phyloP scores from a whole-genome alignment of 1,139 yeast species.

The Taphrina populina region DNA sequence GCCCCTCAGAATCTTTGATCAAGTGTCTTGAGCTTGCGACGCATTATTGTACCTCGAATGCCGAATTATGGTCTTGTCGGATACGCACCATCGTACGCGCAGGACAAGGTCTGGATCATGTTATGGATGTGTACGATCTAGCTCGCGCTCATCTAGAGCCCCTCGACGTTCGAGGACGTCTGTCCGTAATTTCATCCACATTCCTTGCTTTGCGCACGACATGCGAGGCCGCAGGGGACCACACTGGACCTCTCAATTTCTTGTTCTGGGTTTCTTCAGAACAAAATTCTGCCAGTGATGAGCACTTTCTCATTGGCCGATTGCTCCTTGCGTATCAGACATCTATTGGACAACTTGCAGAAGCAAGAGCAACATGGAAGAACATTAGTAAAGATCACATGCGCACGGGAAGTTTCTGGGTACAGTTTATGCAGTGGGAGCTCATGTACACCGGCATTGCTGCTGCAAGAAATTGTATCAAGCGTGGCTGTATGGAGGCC shows the following conservation, averaged over 20 bases:
- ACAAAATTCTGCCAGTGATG: not conserved
- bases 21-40: not conserved
- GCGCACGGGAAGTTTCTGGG: conserved; percentile 53
- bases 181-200: not conserved
- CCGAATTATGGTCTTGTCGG: not conserved
- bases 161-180: not conserved
- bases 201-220: not conserved
- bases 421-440: conserved; percentile 51
- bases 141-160: not conserved
- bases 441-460: conserved; percentile 42
- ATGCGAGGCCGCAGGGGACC: not conserved
- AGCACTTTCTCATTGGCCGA: conserved; percentile 12
- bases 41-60: not conserved
- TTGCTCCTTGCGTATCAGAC: conserved; percentile 30
- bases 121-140: not conserved
- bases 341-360: conserved; percentile 29
- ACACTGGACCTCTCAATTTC: not conserved
- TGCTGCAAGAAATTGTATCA: conserved; percentile 42
- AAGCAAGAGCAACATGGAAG: conserved; percentile 45
- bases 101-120: not conserved
- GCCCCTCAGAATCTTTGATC: not conserved
- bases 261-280: not conserved
- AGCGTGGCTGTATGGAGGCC: conserved; percentile 43
- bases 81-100: not conserved
- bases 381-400: conserved; percentile 45